Evolutionary conservation across 192 early-diverging fungal species (phyloP).

Genomic region (Backusella morwellensis): DNA sequence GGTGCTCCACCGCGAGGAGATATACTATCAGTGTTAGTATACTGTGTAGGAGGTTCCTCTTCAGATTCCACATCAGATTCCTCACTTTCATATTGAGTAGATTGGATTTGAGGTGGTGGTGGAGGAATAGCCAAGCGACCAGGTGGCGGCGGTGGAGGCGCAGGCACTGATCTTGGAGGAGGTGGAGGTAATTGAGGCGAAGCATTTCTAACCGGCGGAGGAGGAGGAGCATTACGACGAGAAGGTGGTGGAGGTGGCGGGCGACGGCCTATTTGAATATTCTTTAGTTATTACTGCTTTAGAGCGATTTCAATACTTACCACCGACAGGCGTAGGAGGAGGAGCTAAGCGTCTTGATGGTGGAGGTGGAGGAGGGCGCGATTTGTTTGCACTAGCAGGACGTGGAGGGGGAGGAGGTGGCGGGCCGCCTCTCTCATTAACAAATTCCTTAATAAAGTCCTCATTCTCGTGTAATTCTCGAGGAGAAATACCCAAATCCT

Average conservation of each 20-base stretch:
- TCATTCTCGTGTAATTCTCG: slow-evolving; percentile 66
- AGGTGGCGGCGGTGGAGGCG: slow-evolving; percentile 7
- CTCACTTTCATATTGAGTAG: neutral
- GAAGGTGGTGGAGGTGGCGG: slow-evolving; percentile 25
- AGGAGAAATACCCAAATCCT: slow-evolving; percentile 57
- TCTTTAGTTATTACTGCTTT: too few relatives aligned
- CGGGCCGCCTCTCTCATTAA: slow-evolving; percentile 60
- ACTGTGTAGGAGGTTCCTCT: neutral
- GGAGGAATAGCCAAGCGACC: neutral
- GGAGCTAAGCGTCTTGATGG: slow-evolving; percentile 27
- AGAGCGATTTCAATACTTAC: neutral
- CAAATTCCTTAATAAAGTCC: slow-evolving; percentile 67
- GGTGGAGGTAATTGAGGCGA: slow-evolving; percentile 20
- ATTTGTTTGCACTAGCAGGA: slow-evolving; percentile 19
- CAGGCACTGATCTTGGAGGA: slow-evolving; percentile 10
- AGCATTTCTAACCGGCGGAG: slow-evolving; percentile 9
- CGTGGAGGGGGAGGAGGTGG: slow-evolving; percentile 30
- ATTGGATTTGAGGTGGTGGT: neutral
- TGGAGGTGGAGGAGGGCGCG: slow-evolving; percentile 42
- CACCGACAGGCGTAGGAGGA: slow-evolving; percentile 28
- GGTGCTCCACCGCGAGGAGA: neutral
- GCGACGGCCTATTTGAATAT: slow-evolving; percentile 9
- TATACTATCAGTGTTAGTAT: neutral
- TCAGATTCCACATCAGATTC: neutral
- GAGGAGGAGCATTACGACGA: slow-evolving; percentile 33